phyloP scores from a whole-genome alignment of 2,329 filamentous ascomycete species.

The Clonostachys rosea region DNA sequence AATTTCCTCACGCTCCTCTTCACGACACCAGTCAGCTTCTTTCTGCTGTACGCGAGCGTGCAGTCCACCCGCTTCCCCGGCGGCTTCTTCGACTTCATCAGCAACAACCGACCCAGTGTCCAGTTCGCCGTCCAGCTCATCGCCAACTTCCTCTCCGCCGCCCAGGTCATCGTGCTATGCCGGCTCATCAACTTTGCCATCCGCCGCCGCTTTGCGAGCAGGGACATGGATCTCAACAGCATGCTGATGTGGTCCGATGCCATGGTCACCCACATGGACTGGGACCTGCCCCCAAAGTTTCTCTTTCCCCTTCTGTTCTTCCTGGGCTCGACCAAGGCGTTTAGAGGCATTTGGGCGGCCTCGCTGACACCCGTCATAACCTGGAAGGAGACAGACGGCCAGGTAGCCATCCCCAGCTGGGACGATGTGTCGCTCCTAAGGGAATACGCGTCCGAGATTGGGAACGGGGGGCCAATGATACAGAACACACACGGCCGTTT shows the following conservation, averaged over 20 bases:
- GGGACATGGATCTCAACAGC: background rate
- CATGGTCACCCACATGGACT: background rate
- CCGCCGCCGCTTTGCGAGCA: background rate
- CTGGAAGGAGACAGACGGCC: background rate
- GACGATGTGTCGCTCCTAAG: conserved; percentile 9
- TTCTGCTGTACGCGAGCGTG: background rate
- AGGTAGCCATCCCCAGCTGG: conserved; percentile 12
- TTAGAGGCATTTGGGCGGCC: conserved; percentile 10
- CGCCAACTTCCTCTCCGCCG: background rate
- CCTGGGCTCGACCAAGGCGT: background rate
- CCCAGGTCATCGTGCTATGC: background rate
- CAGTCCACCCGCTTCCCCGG: background rate
- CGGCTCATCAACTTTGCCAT: conserved; percentile 1
- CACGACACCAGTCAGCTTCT: background rate
- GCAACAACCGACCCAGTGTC: background rate
- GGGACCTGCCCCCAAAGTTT: background rate
- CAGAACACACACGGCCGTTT: conserved; percentile 11
- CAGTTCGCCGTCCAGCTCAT: conserved; percentile 1
- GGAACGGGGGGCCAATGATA: conserved; percentile 5
- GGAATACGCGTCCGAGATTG: conserved; percentile 14
- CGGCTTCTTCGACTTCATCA: background rate
- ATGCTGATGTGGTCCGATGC: background rate
- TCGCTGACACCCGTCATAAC: conserved; percentile 12
- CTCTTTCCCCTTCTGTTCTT: background rate
- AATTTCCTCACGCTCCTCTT: background rate